Evolutionary conservation across 1,284 basidiomycete genomes (phyloP), one percentile per base, ranked within the genome.

Genomic region (Apiotrichum mycotoxinovorans): DNA sequence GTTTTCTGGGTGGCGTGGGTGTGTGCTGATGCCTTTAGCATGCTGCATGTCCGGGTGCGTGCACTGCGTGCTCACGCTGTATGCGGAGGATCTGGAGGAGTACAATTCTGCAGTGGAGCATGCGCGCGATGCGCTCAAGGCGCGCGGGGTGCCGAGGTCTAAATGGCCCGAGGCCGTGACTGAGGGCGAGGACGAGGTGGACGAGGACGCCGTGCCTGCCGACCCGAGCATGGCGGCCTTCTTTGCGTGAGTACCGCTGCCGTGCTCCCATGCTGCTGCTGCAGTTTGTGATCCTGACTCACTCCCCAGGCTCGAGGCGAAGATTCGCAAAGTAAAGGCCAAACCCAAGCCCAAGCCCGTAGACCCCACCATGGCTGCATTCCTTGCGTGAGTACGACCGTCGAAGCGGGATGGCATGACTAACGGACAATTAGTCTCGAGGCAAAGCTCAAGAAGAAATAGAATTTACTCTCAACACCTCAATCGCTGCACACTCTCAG

Each of bases 31-130:
- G 30, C 30, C 7, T 30, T 30, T 30, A 30, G 89, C 91, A 75
- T 92, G 91, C 74, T 93, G 91, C 77, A 92, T 91, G 89, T 91
- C 88, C 11, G 89, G 89, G 30, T 94, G 91, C 67, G 88, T 89
- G 0, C 78, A 91, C 35, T 94, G 91, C 73, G 88, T 93, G 9
- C 88, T 93, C 72, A 90, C 91, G 65, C 77, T 93, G 26, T 91
- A 93, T 74, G 84, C 87, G 53, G 89, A 91, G 49, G 84, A 87
- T 1, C 73, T 90, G 4, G 78, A 81, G n/a, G 80, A 80, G 14
- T 91, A 91, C 75, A 81, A 82, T 34, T 77, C 80, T 9, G 80
- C 84, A 1, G 64, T 92, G 1, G 68, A 68, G 1, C 66, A 78
- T 0, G 77, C 91, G 2, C 83, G 82, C 15, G 60, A 71, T 4